A percentile compares a stretch with the other conserved stretches of the same genome.
phyloP scores from a whole-genome alignment of 148 eudicot genomes.

The Spergularia bocconei region DNA sequence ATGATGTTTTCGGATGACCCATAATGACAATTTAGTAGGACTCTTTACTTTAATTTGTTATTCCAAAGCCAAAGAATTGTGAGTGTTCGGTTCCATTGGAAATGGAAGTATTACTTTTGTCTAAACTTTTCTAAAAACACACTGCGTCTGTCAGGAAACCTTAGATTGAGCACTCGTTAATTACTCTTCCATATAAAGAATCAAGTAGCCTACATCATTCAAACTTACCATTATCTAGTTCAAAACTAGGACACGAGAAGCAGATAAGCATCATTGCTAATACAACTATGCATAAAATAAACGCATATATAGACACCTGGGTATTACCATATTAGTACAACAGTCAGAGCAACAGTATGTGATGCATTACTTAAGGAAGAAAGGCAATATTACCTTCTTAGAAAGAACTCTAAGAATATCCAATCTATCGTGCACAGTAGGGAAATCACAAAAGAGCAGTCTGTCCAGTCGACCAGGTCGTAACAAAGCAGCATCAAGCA shows the following conservation, averaged over 20 bases:
- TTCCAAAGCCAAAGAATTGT: too few species aligned
- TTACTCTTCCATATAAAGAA: background rate
- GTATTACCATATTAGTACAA: background rate
- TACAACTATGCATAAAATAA: too few species aligned
- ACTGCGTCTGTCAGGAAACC: background rate
- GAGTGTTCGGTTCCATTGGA: too few species aligned
- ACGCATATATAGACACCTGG: too few species aligned
- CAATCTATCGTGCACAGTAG: constrained; percentile 67
- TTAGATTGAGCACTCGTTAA: background rate
- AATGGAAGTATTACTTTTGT: background rate
- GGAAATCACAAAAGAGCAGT: constrained; percentile 94
- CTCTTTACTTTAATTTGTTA: too few species aligned
- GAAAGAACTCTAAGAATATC: constrained; percentile 89
- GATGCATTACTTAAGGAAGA: background rate
- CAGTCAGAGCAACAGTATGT: background rate
- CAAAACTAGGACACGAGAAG: too few species aligned
- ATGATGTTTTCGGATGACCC: too few species aligned
- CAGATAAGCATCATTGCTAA: too few species aligned
- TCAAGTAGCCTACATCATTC: background rate
- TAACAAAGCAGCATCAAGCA: constrained; percentile 96
- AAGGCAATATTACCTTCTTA: constrained; percentile 52
- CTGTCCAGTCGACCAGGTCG: constrained; percentile 98
- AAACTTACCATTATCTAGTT: background rate
- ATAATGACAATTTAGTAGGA: too few species aligned
- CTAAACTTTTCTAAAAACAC: background rate